phyloP scores from a whole-genome alignment of 345 rosid species.

The Sonneratia caseolaris region DNA sequence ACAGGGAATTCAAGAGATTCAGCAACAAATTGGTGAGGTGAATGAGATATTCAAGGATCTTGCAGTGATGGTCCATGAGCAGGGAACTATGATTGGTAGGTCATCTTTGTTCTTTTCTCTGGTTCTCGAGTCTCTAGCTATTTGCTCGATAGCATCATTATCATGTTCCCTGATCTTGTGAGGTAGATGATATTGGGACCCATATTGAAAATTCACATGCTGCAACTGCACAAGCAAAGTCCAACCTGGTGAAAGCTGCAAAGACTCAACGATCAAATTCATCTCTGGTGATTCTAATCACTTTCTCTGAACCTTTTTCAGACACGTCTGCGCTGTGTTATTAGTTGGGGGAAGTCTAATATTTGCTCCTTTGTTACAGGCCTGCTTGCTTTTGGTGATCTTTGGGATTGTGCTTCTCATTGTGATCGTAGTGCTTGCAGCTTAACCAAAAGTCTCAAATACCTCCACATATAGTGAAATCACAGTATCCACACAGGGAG shows the following conservation, averaged over 20 bases:
- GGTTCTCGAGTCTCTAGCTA: not conserved
- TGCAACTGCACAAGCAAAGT: slow-evolving; percentile 66
- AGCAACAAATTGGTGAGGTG: slow-evolving; percentile 94
- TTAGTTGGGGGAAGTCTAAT: not conserved
- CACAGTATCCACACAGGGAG: not conserved
- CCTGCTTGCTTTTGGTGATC: slow-evolving; percentile 86
- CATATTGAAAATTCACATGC: slow-evolving; percentile 62
- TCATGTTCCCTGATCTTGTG: not conserved
- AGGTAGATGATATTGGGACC: slow-evolving; percentile 74
- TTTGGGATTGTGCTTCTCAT: slow-evolving; percentile 77
- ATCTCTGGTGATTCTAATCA: slow-evolving; percentile 50
- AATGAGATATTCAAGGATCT: slow-evolving; percentile 90
- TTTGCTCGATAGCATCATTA: not conserved
- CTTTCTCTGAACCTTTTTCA: not conserved
- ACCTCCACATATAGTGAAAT: not conserved
- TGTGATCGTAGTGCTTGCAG: slow-evolving; percentile 60
- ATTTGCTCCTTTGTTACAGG: slow-evolving; percentile 25
- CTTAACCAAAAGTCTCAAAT: slow-evolving; percentile 21
- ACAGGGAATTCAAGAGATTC: slow-evolving; percentile 87
- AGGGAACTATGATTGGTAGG: slow-evolving; percentile 81
- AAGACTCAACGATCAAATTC: slow-evolving; percentile 84
- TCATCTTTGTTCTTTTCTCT: slow-evolving; percentile 7
- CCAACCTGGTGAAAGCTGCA: slow-evolving; percentile 74
- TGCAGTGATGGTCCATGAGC: slow-evolving; percentile 87
- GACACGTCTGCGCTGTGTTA: not conserved